Base-by-base conservation (phyloP, 2,329 filamentous ascomycete species). In the Escovopsis sp. region DNA sequence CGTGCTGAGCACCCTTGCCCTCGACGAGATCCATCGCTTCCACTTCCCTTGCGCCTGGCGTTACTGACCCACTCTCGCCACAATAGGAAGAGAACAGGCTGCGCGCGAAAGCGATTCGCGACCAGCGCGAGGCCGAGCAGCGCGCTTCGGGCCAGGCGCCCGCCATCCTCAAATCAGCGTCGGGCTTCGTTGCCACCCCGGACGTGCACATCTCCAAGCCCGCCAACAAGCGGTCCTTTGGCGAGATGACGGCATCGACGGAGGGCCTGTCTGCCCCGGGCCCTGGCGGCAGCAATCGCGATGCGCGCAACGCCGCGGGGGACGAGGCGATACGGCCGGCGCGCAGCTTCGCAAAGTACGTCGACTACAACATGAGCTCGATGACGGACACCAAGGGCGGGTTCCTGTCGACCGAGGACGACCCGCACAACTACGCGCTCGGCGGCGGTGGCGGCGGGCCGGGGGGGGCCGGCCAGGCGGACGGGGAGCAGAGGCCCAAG, bases 381-480 rank as follows among this genome's bases (percentile, higher is more conserved):
- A 96, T 98, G 87, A 93, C 82, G 6, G 91, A 98, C 60, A 96
- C 89, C 1, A 95, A 95, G 58, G 91, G 91, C 48, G 91, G 91
- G 1, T 98, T 98, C 61, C 64, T 98, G 49, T 84, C 82, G n/a
- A 73, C 76, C 1, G 84, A 89, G 48, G 91, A 98, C 56, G 91
- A 98, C 60, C 91, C 91, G 1, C 77, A 82, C 58, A 94, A 94
- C 57, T 81, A 81, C 51, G 85, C 81, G 8, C 75, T 80, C 52
- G 69, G 66, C 6, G 65, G 59, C 8, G 15, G 15, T 2, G 15
- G 15, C 15, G 28, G 28, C 28, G 11, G 11, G 28, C 8, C 1
- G 23, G 64, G 49, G 60, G 72, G 41, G 63, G 49, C 51, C 12
- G 58, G 46, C 32, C 57, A 54, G 43, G 46, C 49, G 23, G 57